These are phyloP conservation scores for Ascochyta rabiei DNA, from an alignment of 2,329 filamentous ascomycete species.

Conservation along the genomic window DNA sequence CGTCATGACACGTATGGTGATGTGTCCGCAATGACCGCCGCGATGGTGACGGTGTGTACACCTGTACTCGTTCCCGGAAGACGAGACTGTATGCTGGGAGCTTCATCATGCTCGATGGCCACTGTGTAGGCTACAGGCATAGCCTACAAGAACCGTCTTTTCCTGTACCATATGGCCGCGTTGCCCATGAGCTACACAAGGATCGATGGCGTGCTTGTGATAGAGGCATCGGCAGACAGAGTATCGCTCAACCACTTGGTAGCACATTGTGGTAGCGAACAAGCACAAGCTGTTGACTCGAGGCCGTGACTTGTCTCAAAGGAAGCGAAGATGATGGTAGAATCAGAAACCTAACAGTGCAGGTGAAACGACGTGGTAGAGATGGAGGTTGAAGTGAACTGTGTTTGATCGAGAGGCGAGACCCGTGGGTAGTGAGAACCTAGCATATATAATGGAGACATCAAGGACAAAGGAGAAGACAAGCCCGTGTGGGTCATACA, in stretches of 20 bases:
- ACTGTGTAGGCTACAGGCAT: slow-evolving; percentile 70
- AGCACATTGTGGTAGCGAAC: slow-evolving; percentile 69
- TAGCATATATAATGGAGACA: slow-evolving; percentile 42
- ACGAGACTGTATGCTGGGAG: slow-evolving; percentile 22
- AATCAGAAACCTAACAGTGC: slow-evolving; percentile 19
- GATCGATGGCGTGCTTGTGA: slow-evolving; percentile 84
- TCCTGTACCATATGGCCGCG: slow-evolving; percentile 74
- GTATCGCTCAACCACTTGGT: slow-evolving; percentile 84
- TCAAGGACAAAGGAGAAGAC: slow-evolving; percentile 21
- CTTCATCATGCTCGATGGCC: slow-evolving; percentile 30
- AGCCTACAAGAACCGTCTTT: slow-evolving; percentile 81
- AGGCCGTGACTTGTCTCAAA: neutral
- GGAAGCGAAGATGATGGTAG: slow-evolving; percentile 1
- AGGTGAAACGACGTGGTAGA: slow-evolving; percentile 15
- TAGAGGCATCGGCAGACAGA: slow-evolving; percentile 87
- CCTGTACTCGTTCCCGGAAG: slow-evolving; percentile 40
- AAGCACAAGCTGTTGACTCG: neutral
- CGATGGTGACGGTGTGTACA: slow-evolving; percentile 23
- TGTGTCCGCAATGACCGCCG: slow-evolving; percentile 10
- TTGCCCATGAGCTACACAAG: slow-evolving; percentile 76
- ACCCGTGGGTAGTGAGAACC: slow-evolving; percentile 26
- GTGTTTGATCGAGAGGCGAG: slow-evolving; percentile 19
- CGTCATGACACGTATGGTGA: slow-evolving; percentile 8
- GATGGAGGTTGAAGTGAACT: slow-evolving; percentile 14
- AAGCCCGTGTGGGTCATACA: slow-evolving; percentile 33